A percentile compares a stretch with the other conserved stretches of the same genome.
phyloP scores from a whole-genome alignment of 495 filamentous ascomycete species.

The Aspergillus biplanus region DNA sequence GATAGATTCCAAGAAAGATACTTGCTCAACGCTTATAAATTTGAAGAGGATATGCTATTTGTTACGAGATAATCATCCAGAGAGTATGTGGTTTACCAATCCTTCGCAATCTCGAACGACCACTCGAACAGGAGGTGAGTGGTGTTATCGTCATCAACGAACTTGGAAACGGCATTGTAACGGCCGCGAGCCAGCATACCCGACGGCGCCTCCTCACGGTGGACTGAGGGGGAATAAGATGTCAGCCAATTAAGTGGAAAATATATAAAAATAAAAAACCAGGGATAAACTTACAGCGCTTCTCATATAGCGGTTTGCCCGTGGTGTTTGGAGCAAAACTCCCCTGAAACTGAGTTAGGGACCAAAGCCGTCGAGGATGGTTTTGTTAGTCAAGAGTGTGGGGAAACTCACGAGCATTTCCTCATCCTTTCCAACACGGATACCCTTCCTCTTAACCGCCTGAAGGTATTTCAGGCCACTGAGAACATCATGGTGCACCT shows the following conservation, averaged over 20 bases:
- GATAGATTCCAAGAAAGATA: conserved; percentile 19
- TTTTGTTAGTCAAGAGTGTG: not conserved
- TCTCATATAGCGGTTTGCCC: conserved; percentile 79
- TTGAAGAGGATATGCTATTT: conserved; percentile 23
- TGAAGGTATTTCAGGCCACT: conserved; percentile 95
- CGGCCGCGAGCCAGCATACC: conserved; percentile 85
- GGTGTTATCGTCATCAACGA: conserved; percentile 90
- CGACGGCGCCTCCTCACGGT: conserved; percentile 83
- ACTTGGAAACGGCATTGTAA: conserved; percentile 83
- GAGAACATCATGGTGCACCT: conserved; percentile 93
- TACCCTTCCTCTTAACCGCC: conserved; percentile 82
- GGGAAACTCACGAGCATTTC: conserved; percentile 85
- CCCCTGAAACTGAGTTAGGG: conserved; percentile 51
- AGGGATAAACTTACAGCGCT: conserved; percentile 73
- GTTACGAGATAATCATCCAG: conserved; percentile 19
- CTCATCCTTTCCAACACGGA: conserved; percentile 83
- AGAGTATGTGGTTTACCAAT: conserved; percentile 60
- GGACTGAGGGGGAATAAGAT: conserved; percentile 59
- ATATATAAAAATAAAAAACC: not conserved
- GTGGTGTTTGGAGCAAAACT: conserved; percentile 89
- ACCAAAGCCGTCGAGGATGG: not conserved
- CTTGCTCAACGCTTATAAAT: conserved; percentile 26
- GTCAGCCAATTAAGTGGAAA: not conserved
- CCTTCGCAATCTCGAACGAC: conserved; percentile 92
- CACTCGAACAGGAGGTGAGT: conserved; percentile 88